These are phyloP conservation scores for Trichothecium sympodiale DNA, from an alignment of 2,329 filamentous ascomycete genomes.

Conservation along the genomic window DNA sequence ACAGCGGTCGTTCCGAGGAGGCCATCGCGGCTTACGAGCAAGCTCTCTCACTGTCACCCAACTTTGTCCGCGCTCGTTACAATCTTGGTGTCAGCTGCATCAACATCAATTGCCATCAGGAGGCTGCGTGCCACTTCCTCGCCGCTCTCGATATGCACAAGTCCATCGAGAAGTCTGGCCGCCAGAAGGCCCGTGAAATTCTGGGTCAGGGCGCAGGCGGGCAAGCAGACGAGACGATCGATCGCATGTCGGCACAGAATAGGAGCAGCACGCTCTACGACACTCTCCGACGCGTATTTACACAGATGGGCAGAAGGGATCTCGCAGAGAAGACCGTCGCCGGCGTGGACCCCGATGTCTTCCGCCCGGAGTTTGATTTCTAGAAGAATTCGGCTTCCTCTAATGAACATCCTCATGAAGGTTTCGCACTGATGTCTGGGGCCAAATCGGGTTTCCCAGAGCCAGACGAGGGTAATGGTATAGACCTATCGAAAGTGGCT, in stretches of 20 bases:
- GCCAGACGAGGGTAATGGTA: no score
- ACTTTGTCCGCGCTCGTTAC: constrained; percentile 94
- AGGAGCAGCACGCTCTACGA: constrained; percentile 95
- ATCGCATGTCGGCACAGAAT: constrained; percentile 88
- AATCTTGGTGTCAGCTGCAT: constrained; percentile 96
- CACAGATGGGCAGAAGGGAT: constrained; percentile 85
- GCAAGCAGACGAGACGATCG: constrained; percentile 58
- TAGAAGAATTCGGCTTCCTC: constrained; percentile 14
- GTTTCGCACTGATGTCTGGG: no score
- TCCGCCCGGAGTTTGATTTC: constrained; percentile 87
- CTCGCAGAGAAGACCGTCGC: constrained; percentile 77
- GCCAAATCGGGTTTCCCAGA: no score
- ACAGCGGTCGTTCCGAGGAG: constrained; percentile 86
- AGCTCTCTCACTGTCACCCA: constrained; percentile 78
- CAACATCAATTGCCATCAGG: constrained; percentile 89
- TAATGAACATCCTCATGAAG: no score
- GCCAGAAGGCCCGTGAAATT: constrained; percentile 74
- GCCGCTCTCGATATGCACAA: constrained; percentile 94
- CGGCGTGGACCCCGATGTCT: constrained; percentile 82
- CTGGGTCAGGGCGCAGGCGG: constrained; percentile 42
- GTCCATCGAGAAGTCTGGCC: constrained; percentile 74
- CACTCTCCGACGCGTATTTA: constrained; percentile 88
- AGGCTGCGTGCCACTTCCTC: constrained; percentile 86
- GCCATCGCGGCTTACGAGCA: constrained; percentile 95
- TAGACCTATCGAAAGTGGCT: no score